Evolutionary conservation across 2,329 filamentous ascomycete species (phyloP).

Genomic region (Apiospora saccharicola): DNA sequence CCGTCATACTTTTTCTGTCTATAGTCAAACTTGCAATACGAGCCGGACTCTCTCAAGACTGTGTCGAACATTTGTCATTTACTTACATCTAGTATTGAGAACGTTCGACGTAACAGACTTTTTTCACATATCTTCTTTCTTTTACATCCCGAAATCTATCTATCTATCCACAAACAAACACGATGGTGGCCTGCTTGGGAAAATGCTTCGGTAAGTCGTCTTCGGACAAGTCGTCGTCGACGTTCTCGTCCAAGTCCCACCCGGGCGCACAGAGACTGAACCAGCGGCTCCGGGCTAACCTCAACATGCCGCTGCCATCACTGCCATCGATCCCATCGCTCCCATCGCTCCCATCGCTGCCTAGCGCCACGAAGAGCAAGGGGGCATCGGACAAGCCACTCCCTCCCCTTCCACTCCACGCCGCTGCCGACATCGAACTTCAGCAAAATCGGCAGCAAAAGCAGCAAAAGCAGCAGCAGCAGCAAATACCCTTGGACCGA

Average conservation of each 20-base stretch:
- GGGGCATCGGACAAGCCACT: neutral
- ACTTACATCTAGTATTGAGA: neutral
- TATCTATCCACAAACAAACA: neutral
- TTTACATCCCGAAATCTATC: neutral
- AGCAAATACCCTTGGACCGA: neutral
- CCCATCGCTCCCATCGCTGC: neutral
- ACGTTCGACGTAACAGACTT: neutral
- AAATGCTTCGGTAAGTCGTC: conserved; percentile 1
- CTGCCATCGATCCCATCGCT: neutral
- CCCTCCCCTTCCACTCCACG: neutral
- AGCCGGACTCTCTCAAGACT: neutral
- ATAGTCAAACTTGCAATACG: neutral
- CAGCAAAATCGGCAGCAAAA: neutral
- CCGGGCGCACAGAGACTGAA: neutral
- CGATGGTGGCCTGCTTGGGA: neutral
- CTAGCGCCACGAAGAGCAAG: neutral
- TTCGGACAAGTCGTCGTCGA: neutral
- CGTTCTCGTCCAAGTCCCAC: neutral
- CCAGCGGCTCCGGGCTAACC: conserved; percentile 14
- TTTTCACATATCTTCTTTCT: neutral
- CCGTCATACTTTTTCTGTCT: neutral
- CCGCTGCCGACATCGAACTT: neutral
- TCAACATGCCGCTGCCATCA: neutral
- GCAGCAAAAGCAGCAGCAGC: neutral
- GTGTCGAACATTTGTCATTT: neutral